Evolutionary conservation across 768 basidiomycete genomes (phyloP).

Genomic region (Glaciozyma martinii): DNA sequence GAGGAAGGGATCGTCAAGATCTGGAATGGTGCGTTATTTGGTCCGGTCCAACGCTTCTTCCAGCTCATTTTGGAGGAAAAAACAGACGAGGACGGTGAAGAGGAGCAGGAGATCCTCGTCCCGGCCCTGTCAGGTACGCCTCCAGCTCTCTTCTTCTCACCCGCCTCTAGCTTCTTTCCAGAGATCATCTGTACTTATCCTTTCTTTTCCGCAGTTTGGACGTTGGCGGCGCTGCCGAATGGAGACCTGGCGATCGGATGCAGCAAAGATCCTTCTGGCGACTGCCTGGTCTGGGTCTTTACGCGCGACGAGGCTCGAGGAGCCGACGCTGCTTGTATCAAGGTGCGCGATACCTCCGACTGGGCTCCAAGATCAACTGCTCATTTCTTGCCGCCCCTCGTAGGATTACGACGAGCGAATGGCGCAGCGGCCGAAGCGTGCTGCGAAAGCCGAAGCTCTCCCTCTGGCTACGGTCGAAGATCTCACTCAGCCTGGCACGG

Average conservation of each 20-base stretch:
- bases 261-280: slow-evolving; percentile 52
- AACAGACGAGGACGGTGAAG: slow-evolving; percentile 58
- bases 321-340: slow-evolving; percentile 56
- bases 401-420: slow-evolving; percentile 38
- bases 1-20: slow-evolving; percentile 88
- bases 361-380: background rate
- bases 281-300: slow-evolving; percentile 80
- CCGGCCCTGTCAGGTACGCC: slow-evolving; percentile 64
- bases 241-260: slow-evolving; percentile 74
- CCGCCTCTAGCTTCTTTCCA: background rate
- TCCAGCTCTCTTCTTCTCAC: background rate
- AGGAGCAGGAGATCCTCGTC: slow-evolving; percentile 75
- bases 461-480: background rate
- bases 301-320: slow-evolving; percentile 58
- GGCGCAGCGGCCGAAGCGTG: slow-evolving; percentile 40
- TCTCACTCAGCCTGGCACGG: slow-evolving; percentile 51
- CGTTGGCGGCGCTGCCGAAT: slow-evolving; percentile 65
- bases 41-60: too few species aligned
- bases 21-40: slow-evolving; percentile 50
- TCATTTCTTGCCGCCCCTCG: too few species aligned
- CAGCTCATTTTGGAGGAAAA: too few species aligned
- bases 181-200: background rate
- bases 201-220: slow-evolving; percentile 56
- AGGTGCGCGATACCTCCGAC: slow-evolving; percentile 38
- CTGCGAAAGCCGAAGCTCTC: background rate